Conservation (phyloP, 192 early-diverging fungal species). For the Kappamyces sp. region DNA sequence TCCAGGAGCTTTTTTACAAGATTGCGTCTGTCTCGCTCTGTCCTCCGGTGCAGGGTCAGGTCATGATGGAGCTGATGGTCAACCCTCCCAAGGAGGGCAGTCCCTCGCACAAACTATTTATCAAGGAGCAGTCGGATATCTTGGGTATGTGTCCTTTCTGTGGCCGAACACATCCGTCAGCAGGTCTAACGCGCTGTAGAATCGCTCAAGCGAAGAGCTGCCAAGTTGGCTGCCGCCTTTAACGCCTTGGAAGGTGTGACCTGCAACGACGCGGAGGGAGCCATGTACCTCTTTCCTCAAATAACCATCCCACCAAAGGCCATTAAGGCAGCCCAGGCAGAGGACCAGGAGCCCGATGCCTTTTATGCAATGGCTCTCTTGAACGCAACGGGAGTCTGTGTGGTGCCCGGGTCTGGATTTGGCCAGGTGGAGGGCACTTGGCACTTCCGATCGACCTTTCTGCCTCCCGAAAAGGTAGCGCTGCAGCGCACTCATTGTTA, state of each 20-base stretch:
- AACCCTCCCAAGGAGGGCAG: conserved; percentile 81
- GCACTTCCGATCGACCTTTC: conserved; percentile 95
- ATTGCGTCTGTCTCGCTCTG: conserved; percentile 88
- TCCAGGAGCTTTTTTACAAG: conserved; percentile 89
- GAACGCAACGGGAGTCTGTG: conserved; percentile 91
- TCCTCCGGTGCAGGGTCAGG: conserved; percentile 91
- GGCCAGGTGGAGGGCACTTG: conserved; percentile 81
- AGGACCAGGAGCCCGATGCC: conserved; percentile 73
- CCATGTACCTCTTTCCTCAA: conserved; percentile 95
- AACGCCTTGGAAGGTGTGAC: conserved; percentile 76
- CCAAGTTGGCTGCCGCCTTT: conserved; percentile 66
- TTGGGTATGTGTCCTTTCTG: conserved; percentile 49
- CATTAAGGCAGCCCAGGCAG: conserved; percentile 66
- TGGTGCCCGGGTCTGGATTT: conserved; percentile 92
- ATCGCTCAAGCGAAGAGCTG: conserved; percentile 75
- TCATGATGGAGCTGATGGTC: conserved; percentile 91
- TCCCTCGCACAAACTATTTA: conserved; percentile 68
- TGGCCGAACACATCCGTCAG: not conserved
- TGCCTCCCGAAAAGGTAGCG: conserved; percentile 89
- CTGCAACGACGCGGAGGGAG: conserved; percentile 82
- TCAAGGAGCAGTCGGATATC: conserved; percentile 64
- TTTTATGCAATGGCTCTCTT: conserved; percentile 90
- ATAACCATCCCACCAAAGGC: conserved; percentile 71
- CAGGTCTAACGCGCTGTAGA: conserved; percentile 18
- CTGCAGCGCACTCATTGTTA: no score